Evolutionary conservation across 106 monocot genomes (phyloP).

Genomic region (Apostasia shenzhenica): DNA sequence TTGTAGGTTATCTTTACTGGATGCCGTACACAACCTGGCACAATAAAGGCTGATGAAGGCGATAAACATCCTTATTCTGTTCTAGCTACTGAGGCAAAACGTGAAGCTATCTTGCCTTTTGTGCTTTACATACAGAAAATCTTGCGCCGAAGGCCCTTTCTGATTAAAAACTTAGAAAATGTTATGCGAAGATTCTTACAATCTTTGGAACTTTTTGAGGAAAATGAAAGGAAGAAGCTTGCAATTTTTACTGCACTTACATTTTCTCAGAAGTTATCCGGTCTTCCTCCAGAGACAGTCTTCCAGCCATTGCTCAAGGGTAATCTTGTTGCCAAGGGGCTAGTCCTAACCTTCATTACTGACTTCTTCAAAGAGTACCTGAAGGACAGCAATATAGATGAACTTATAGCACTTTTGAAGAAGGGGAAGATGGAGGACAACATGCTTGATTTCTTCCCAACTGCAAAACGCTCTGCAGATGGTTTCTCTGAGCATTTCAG

Average conservation of each 20-base stretch:
- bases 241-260: constrained; percentile 89
- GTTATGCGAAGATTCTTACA: constrained; percentile 80
- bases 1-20: constrained; percentile 82
- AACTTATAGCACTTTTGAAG: constrained; percentile 82
- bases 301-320: constrained; percentile 88
- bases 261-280: constrained; percentile 92
- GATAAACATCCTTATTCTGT: constrained; percentile 65
- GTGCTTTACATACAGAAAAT: constrained; percentile 92
- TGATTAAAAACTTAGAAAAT: constrained; percentile 93
- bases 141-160: constrained; percentile 72
- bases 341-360: constrained; percentile 82
- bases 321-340: constrained; percentile 86
- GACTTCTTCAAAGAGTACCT: constrained; percentile 82
- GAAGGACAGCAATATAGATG: constrained; percentile 76
- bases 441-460: constrained; percentile 76
- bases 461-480: constrained; percentile 61
- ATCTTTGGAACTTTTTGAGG: constrained; percentile 87
- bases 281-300: constrained; percentile 83
- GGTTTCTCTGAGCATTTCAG: constrained; percentile 81
- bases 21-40: constrained; percentile 88
- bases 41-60: constrained; percentile 84
- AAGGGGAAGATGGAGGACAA: constrained; percentile 86
- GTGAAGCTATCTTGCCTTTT: constrained; percentile 73
- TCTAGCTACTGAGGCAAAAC: constrained; percentile 69
- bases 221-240: constrained; percentile 73